Evolutionary conservation across 192 early-diverging fungal species (phyloP).

Genomic region (Umbelopsis sp.): DNA sequence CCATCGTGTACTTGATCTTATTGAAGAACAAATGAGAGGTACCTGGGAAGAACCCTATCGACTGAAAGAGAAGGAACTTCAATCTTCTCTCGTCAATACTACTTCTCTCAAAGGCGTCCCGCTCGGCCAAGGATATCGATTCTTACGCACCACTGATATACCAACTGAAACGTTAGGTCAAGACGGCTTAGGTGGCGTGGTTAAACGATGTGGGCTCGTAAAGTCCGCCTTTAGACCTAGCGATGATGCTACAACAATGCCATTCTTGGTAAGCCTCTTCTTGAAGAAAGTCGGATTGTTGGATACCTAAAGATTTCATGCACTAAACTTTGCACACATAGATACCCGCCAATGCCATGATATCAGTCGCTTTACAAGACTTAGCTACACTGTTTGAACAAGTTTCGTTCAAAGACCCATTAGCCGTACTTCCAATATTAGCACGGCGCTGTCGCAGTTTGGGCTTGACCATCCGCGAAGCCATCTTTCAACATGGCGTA

Average conservation of each 20-base stretch:
- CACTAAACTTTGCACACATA: constrained; percentile 4
- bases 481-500: constrained; percentile 53
- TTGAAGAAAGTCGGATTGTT: constrained; percentile 42
- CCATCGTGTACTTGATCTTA: constrained; percentile 39
- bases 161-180: constrained; percentile 51
- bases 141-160: constrained; percentile 35
- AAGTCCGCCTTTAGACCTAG: constrained; percentile 58
- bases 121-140: constrained; percentile 43
- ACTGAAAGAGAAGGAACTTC: neutral
- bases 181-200: constrained; percentile 45
- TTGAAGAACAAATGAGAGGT: constrained; percentile 48
- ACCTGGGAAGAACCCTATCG: constrained; percentile 41
- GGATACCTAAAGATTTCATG: constrained; percentile 42
- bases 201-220: constrained; percentile 36
- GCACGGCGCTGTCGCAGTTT: constrained; percentile 6
- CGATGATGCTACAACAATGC: constrained; percentile 59
- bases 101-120: constrained; percentile 26
- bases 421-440: neutral
- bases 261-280: constrained; percentile 47
- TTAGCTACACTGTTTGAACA: constrained; percentile 45
- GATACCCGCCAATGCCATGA: constrained; percentile 63
- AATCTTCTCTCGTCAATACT: neutral
- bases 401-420: constrained; percentile 38
- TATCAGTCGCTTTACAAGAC: constrained; percentile 1
- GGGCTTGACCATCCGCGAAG: constrained; percentile 43